phyloP scores from a whole-genome alignment of 2,329 filamentous ascomycete genomes.

The Blastomyces parvus region DNA sequence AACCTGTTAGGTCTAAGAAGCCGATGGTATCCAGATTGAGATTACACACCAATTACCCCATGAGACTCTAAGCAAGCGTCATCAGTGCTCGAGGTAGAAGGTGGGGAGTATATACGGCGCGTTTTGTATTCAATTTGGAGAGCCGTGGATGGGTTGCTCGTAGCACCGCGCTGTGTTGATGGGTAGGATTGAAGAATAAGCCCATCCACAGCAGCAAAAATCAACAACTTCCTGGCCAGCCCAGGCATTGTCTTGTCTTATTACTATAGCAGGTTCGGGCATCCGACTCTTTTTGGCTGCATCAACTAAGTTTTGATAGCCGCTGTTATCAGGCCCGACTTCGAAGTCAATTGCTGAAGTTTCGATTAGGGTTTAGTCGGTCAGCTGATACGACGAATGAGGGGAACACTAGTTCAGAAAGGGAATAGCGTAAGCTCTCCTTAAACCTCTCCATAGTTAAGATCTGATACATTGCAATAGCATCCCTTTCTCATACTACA shows the following conservation, averaged over 20 bases:
- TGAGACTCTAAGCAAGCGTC: conserved; percentile 39
- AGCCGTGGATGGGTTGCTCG: conserved; percentile 43
- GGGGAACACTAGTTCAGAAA: neutral
- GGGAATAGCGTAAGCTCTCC: neutral
- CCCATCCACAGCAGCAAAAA: conserved; percentile 74
- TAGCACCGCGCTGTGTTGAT: conserved; percentile 37
- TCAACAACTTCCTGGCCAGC: conserved; percentile 67
- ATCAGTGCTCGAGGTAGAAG: conserved; percentile 22
- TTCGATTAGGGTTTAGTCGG: neutral
- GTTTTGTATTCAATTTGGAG: conserved; percentile 63
- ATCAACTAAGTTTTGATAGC: neutral
- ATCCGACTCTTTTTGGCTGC: neutral
- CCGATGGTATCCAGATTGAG: neutral
- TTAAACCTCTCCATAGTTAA: neutral
- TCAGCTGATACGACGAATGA: neutral
- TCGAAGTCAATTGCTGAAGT: neutral
- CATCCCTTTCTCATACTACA: neutral
- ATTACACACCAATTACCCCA: conserved; percentile 47
- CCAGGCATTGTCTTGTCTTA: conserved; percentile 52
- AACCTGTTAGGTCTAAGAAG: neutral
- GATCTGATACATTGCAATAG: neutral
- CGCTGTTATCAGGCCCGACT: neutral
- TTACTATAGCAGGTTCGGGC: neutral
- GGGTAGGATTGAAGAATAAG: conserved; percentile 67
- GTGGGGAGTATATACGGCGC: conserved; percentile 40